Evolutionary conservation across 2,329 filamentous ascomycete genomes (phyloP), one percentile per base, ranked within the genome.

Genomic region (Neofusicoccum umdonicola): DNA sequence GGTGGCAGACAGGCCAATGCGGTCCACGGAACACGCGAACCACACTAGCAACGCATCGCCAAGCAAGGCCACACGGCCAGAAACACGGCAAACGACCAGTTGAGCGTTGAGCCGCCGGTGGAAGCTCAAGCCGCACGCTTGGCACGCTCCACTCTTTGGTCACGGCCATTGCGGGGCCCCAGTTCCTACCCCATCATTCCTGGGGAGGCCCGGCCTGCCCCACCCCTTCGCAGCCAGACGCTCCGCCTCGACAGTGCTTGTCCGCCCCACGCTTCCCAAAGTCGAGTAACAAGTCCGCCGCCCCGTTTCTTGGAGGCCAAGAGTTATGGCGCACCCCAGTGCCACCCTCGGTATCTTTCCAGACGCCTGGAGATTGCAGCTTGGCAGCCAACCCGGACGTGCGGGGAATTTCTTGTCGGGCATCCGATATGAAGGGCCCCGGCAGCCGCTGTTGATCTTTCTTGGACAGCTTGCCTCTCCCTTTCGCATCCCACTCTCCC

Each of bases 321-420:
- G 56, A 7, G 8, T 22, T n/a, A 58, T 45, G 39, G 27, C 41
- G n/a, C 17, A 12, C 39, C 39, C 42, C 37, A 34, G 27, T 45
- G 56, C 56, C 56, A 60, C 56, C 56, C 56, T 60, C 56, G 56
- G 56, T 37, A 60, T 45, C 42, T 60, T 60, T 60, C 56, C 56
- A 60, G 41, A 17, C 13, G 15, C 19, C 27, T 60, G 56, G 41
- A 58, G 39, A 45, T 34, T 45, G 39, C 54, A 27, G n/a, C 41
- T 34, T 58, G 54, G 39, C 27, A 7, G 31, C 39, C 4, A 19
- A 34, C 41, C 54, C 54, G 22, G 15, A 34, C 41, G 41, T 60
- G 56, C 56, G 56, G 56, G 56, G 56, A 47, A 47, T 47, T 13
- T 60, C 56, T 60, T 45, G 56, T 60, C 42, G 42, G 56, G 1